A percentile compares a stretch with the other conserved stretches of the same genome.
Evolutionary conservation across 192 early-diverging fungal species (phyloP).

Genomic region (Coemansia asiatica): DNA sequence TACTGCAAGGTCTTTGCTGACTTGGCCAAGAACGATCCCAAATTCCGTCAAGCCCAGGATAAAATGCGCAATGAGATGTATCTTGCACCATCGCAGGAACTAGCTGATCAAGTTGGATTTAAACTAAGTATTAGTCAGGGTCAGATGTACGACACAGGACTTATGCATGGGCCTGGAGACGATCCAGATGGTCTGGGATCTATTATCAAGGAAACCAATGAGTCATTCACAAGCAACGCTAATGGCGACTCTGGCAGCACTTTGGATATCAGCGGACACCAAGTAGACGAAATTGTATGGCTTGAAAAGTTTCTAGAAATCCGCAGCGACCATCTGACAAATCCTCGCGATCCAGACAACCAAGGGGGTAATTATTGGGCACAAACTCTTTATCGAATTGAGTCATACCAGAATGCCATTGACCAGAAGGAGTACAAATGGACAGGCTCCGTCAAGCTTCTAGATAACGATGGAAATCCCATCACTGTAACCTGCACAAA

Average conservation of each 20-base stretch:
- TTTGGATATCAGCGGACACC: conserved; percentile 26
- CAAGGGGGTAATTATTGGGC: conserved; percentile 47
- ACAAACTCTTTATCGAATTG: conserved; percentile 41
- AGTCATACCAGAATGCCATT: conserved; percentile 49
- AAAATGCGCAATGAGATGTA: conserved; percentile 40
- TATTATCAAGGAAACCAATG: conserved; percentile 28
- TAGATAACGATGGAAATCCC: conserved; percentile 53
- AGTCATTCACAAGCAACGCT: conserved; percentile 18
- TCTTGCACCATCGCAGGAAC: conserved; percentile 32
- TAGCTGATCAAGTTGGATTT: conserved; percentile 35
- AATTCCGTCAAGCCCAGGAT: conserved; percentile 51
- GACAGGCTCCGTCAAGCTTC: conserved; percentile 23
- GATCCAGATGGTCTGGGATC: conserved; percentile 42
- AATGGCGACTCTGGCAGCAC: conserved; percentile 33
- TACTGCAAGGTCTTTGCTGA: conserved; percentile 54
- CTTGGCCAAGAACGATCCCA: conserved; percentile 33
- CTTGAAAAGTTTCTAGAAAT: conserved; percentile 49
- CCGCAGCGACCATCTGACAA: conserved; percentile 35
- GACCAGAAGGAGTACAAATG: conserved; percentile 29
- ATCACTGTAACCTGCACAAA: conserved; percentile 28
- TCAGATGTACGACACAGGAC: conserved; percentile 56
- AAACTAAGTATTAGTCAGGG: conserved; percentile 39
- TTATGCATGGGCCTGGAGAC: conserved; percentile 42
- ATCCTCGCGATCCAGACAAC: conserved; percentile 38
- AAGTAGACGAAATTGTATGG: conserved; percentile 50